A percentile compares a stretch with the other conserved stretches of the same genome.
These are phyloP conservation scores for Maudiozyma serrabonitensis DNA, from an alignment of 805 yeast genomes.

Conservation along the genomic window DNA sequence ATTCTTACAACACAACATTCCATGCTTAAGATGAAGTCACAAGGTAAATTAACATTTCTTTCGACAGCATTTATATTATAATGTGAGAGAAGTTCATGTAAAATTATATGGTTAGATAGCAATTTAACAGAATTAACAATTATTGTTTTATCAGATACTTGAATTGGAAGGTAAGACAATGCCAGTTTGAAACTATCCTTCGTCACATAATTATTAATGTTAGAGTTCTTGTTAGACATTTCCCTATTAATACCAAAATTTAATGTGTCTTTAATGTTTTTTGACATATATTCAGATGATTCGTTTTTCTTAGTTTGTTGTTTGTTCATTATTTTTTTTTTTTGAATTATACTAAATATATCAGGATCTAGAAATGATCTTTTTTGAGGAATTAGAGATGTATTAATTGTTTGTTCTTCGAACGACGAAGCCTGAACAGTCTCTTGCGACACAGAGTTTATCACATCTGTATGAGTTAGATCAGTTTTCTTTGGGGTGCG, in stretches of 20 bases:
- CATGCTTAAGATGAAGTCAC: slow-evolving; percentile 16
- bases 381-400: slow-evolving; percentile 15
- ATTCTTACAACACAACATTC: slow-evolving; percentile 13
- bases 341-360: slow-evolving; percentile 8
- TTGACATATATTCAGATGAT: too few species aligned
- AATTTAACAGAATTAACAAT: slow-evolving; percentile 10
- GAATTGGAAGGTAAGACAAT: too few species aligned
- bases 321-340: neutral
- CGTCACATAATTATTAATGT: too few species aligned
- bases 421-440: too few species aligned
- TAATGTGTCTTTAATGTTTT: neutral
- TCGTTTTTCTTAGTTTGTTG: too few species aligned
- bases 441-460: too few species aligned
- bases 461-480: too few species aligned
- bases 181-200: too few species aligned
- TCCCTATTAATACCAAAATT: neutral
- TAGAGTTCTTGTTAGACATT: too few species aligned
- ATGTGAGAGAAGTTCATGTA: neutral
- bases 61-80: slow-evolving; percentile 9
- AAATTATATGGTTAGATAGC: slow-evolving; percentile 6
- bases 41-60: slow-evolving; percentile 2
- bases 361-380: slow-evolving; percentile 19
- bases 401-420: neutral
- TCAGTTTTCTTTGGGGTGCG: neutral
- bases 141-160: neutral